These are phyloP conservation scores for Calonectria multiphialidica DNA, from an alignment of 2,329 filamentous ascomycete species.

Conservation along the genomic window DNA sequence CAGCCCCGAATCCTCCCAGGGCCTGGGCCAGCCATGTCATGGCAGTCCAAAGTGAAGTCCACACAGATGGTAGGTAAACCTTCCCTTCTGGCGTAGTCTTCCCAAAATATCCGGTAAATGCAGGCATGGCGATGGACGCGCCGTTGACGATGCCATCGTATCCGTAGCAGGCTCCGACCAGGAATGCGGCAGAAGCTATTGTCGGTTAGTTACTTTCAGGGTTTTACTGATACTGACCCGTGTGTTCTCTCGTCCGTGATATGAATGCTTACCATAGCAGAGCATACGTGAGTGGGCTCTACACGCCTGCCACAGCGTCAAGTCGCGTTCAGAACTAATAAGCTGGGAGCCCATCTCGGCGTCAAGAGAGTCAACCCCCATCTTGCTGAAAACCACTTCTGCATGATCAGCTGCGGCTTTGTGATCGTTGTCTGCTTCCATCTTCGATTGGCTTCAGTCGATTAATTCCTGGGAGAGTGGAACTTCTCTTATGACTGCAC, in stretches of 20 bases:
- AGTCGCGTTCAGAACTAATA: neutral
- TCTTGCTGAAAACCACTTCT: neutral
- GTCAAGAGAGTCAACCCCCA: neutral
- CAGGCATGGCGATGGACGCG: neutral
- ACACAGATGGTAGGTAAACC: neutral
- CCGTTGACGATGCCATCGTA: neutral
- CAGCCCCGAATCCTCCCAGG: neutral
- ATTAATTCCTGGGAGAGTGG: too few species aligned
- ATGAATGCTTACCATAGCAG: neutral
- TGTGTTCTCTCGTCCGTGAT: too few species aligned
- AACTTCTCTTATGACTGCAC: neutral
- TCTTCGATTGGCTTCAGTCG: neutral
- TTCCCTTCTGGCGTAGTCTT: neutral
- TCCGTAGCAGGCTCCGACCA: neutral
- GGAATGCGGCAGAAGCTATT: neutral
- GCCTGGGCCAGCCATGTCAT: neutral
- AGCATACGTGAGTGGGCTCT: neutral
- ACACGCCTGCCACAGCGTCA: neutral
- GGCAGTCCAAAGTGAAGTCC: neutral
- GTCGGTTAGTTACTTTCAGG: neutral
- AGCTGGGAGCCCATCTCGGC: neutral
- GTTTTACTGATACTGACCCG: neutral
- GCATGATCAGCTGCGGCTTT: neutral
- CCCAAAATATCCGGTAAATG: neutral
- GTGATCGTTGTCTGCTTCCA: neutral